A percentile compares a stretch with the other conserved stretches of the same genome.
Conservation (phyloP, 345 rosid genomes). For the Conringia planisiliqua region DNA sequence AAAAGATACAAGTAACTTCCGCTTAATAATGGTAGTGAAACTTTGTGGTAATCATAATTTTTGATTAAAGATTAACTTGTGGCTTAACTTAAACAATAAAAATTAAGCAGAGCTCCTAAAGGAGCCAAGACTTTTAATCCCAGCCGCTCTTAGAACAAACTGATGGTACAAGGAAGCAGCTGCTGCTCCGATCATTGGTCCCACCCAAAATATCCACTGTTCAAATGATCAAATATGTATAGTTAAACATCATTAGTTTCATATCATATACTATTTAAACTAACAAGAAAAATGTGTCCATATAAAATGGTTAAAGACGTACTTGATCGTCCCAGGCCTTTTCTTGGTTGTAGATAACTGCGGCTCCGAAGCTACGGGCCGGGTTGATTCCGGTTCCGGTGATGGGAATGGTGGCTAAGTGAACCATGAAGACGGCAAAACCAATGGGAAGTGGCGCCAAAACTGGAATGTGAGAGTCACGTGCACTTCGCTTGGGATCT, state of each 20-base stretch:
- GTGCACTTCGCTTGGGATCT: conserved; percentile 55
- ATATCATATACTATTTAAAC: not conserved
- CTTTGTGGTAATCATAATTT: conserved; percentile 2
- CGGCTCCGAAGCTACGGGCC: conserved; percentile 95
- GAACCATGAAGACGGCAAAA: conserved; percentile 96
- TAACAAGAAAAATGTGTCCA: not conserved
- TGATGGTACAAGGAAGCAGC: conserved; percentile 81
- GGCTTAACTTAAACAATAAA: not conserved
- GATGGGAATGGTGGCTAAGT: conserved; percentile 83
- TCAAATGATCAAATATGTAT: not conserved
- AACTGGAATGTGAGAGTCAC: conserved; percentile 55
- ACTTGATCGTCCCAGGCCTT: conserved; percentile 97
- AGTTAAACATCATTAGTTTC: not conserved
- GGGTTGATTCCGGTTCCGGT: conserved; percentile 98
- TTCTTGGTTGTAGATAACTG: conserved; percentile 67
- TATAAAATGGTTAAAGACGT: not conserved
- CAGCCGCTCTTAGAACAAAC: conserved; percentile 71
- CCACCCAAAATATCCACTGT: conserved; percentile 99
- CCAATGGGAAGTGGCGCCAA: conserved; percentile 98
- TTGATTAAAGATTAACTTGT: conserved; percentile 11
- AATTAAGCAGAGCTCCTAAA: conserved; percentile 76
- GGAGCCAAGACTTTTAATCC: conserved; percentile 72
- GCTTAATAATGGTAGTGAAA: not conserved
- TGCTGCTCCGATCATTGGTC: conserved; percentile 84
- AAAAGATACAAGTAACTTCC: not conserved